Evolutionary conservation across 768 basidiomycete species (phyloP).

Genomic region (Punctularia strigosozonata): DNA sequence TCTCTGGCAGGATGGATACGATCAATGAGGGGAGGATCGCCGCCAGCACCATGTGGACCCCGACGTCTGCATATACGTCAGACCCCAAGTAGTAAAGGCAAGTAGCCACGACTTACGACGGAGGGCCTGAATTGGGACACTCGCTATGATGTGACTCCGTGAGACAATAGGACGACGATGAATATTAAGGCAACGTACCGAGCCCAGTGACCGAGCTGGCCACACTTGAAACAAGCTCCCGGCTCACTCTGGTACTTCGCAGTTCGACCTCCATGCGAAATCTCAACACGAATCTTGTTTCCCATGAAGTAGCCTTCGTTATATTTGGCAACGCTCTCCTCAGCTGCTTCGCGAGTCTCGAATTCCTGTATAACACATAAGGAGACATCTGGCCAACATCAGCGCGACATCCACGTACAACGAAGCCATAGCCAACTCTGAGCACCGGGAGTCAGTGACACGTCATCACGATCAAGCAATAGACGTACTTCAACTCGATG

Average conservation of each 20-base stretch:
- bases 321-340: slow-evolving; percentile 80
- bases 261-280: slow-evolving; percentile 72
- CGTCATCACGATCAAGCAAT: slow-evolving; percentile 5
- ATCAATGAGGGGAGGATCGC: slow-evolving; percentile 45
- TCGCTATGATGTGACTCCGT: slow-evolving; percentile 33
- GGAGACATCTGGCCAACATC: slow-evolving; percentile 4
- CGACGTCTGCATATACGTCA: neutral
- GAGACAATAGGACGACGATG: slow-evolving; percentile 1
- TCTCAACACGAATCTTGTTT: slow-evolving; percentile 81
- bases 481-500: slow-evolving; percentile 77
- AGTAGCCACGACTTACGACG: slow-evolving; percentile 30
- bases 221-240: slow-evolving; percentile 83
- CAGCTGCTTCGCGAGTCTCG: slow-evolving; percentile 67
- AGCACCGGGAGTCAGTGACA: slow-evolving; percentile 7
- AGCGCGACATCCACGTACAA: slow-evolving; percentile 38
- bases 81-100: neutral
- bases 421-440: slow-evolving; percentile 84
- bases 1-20: slow-evolving; percentile 44
- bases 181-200: slow-evolving; percentile 35
- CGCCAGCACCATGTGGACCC: neutral
- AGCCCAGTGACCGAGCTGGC: slow-evolving; percentile 81
- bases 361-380: slow-evolving; percentile 49
- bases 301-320: slow-evolving; percentile 89
- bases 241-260: slow-evolving; percentile 79
- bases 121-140: slow-evolving; percentile 45